Percentiles rank a stretch among this genome's conserved stretches.
Evolutionary conservation across 1,284 basidiomycete genomes (phyloP).

Genomic region (Ceratobasidium sp.): DNA sequence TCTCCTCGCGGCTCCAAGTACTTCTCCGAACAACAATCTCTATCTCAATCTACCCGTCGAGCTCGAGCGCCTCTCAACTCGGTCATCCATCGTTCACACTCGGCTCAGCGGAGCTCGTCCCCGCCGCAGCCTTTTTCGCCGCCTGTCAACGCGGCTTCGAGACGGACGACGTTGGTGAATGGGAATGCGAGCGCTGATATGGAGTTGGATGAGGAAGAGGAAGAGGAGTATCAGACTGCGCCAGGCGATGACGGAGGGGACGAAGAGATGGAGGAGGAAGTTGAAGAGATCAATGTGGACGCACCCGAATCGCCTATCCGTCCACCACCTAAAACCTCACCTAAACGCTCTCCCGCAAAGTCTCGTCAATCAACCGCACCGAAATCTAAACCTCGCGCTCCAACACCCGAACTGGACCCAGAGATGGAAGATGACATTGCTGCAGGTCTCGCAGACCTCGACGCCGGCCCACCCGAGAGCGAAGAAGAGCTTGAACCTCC

Average conservation of each 20-base stretch:
- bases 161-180: constrained; percentile 34
- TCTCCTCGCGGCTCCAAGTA: constrained; percentile 34
- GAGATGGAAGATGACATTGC: constrained; percentile 48
- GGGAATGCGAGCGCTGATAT: constrained; percentile 24
- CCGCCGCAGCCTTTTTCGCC: constrained; percentile 10
- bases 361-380: not conserved
- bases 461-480: constrained; percentile 1
- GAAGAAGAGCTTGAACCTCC: constrained; percentile 25
- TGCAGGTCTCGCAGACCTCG: constrained; percentile 35
- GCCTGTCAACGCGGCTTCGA: not conserved
- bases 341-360: not conserved
- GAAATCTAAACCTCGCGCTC: constrained; percentile 13
- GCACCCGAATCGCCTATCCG: not conserved
- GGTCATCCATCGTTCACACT: constrained; percentile 35
- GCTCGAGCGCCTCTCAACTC: constrained; percentile 39
- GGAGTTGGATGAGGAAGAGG: constrained; percentile 42
- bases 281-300: constrained; percentile 37
- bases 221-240: not conserved
- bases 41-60: constrained; percentile 34
- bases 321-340: not conserved
- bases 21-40: constrained; percentile 8
- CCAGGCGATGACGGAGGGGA: too few relatives aligned
- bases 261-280: constrained; percentile 8
- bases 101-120: constrained; percentile 36
- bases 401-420: constrained; percentile 1